These are phyloP conservation scores for Fagopyrum esculentum DNA, from an alignment of 148 eudicot species.

Conservation along the genomic window DNA sequence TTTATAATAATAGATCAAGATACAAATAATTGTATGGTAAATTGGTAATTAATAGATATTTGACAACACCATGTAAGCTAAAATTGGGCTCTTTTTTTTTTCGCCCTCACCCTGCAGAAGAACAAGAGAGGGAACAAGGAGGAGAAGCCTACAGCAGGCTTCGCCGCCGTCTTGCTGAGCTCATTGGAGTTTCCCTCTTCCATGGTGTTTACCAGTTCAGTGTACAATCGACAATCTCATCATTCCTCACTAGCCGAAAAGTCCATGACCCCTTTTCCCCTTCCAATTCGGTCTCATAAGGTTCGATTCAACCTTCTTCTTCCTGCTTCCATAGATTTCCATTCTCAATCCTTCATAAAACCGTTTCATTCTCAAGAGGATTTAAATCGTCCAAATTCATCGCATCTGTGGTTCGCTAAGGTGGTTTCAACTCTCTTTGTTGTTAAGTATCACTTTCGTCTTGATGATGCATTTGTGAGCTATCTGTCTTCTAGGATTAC, in stretches of 20 bases:
- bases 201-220: not conserved
- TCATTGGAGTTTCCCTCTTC: not conserved
- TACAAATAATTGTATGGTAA: no score
- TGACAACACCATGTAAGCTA: no score
- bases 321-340: slow-evolving; percentile 6
- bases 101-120: no score
- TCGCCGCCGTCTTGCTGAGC: no score
- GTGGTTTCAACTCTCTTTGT: slow-evolving; percentile 58
- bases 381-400: slow-evolving; percentile 11
- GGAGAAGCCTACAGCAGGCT: no score
- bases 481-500: slow-evolving; percentile 42
- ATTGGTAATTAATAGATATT: no score
- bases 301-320: slow-evolving; percentile 19
- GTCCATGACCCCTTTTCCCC: slow-evolving; percentile 14
- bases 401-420: slow-evolving; percentile 54
- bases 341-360: slow-evolving; percentile 4
- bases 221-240: slow-evolving; percentile 4
- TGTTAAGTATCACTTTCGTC: slow-evolving; percentile 20
- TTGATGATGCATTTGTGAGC: slow-evolving; percentile 28
- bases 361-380: slow-evolving; percentile 16
- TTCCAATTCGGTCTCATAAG: slow-evolving; percentile 15
- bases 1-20: no score
- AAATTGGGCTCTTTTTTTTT: no score
- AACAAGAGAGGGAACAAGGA: no score
- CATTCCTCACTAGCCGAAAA: slow-evolving; percentile 1